phyloP scores from a whole-genome alignment of 2,329 filamentous ascomycete genomes.

The Drechslera avenae region DNA sequence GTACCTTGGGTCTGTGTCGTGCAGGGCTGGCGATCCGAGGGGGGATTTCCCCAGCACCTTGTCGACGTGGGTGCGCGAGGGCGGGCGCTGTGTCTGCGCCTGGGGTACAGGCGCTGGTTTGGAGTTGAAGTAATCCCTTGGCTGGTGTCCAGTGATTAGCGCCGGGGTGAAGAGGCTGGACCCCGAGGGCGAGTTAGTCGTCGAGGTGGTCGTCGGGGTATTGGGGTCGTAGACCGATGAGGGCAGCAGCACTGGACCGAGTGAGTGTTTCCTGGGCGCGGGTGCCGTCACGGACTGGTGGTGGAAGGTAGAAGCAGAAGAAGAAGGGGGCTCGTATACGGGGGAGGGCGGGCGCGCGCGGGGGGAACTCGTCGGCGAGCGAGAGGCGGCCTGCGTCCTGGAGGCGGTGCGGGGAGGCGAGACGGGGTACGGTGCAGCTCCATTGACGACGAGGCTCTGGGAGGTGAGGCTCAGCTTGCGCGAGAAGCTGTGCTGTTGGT shows the following conservation, averaged over 20 bases:
- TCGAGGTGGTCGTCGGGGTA: constrained; percentile 38
- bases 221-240: constrained; percentile 47
- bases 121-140: constrained; percentile 49
- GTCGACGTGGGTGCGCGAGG: constrained; percentile 40
- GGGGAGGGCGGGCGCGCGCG: constrained; percentile 41
- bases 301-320: too few relatives aligned
- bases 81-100: constrained; percentile 27
- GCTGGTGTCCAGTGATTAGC: constrained; percentile 27
- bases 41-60: constrained; percentile 39
- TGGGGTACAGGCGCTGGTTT: constrained; percentile 27
- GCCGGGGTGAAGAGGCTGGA: constrained; percentile 42
- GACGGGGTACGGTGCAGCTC: constrained; percentile 40
- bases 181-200: constrained; percentile 41
- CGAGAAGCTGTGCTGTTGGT: constrained; percentile 32
- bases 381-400: constrained; percentile 26
- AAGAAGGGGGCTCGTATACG: constrained; percentile 30
- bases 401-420: constrained; percentile 38
- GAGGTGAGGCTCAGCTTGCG: constrained; percentile 7
- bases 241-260: constrained; percentile 39
- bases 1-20: constrained; percentile 42
- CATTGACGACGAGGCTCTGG: constrained; percentile 37
- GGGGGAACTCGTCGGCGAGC: constrained; percentile 49
- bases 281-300: constrained; percentile 38
- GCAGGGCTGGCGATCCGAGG: constrained; percentile 43
- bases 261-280: constrained; percentile 35